Percentiles rank a stretch among this genome's conserved stretches.
Evolutionary conservation across 257 asterid genomes (phyloP).

Genomic region (Paulownia fortunei): DNA sequence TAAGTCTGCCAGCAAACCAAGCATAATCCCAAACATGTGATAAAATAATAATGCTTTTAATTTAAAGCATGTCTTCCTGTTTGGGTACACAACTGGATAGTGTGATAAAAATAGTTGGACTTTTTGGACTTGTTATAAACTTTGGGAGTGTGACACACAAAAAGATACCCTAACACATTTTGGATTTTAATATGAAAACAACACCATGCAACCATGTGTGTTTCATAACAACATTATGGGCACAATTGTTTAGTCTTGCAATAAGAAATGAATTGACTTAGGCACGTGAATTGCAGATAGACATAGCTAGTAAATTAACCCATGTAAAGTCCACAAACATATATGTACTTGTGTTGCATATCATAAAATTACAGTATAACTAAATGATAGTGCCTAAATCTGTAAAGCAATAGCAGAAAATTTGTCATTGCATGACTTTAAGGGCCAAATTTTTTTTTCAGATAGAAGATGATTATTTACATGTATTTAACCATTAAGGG

Average conservation of each 20-base stretch:
- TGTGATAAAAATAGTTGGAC: neutral
- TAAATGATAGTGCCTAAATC: neutral
- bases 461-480: too few species aligned
- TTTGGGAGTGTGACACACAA: too few species aligned
- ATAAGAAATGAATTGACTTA: slow-evolving; percentile 23
- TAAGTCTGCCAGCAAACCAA: slow-evolving; percentile 1
- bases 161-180: too few species aligned
- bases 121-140: too few species aligned
- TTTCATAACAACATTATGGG: too few species aligned
- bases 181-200: slow-evolving; percentile 1
- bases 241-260: too few species aligned
- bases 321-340: neutral
- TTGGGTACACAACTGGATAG: neutral
- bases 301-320: too few species aligned
- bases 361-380: slow-evolving; percentile 7
- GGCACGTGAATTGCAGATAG: too few species aligned
- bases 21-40: neutral
- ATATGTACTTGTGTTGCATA: neutral
- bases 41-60: neutral
- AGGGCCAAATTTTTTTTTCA: too few species aligned
- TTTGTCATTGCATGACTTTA: neutral
- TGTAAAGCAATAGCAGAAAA: neutral
- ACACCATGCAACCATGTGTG: neutral
- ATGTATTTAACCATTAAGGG: too few species aligned
- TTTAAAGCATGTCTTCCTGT: neutral